phyloP scores from a whole-genome alignment of 441 rosid genomes.

The Biscutella laevigata region DNA sequence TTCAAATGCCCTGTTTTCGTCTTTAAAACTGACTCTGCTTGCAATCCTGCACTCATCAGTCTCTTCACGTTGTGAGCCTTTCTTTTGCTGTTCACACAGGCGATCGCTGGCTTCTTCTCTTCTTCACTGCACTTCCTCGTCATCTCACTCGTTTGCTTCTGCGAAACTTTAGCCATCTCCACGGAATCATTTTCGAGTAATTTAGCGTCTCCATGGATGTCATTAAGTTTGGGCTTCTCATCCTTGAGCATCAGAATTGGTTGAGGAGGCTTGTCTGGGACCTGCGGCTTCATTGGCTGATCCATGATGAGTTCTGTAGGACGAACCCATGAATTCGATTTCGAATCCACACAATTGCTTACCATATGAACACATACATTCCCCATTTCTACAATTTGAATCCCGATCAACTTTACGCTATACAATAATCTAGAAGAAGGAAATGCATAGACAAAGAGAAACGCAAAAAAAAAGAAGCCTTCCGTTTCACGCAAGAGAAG shows the following conservation, averaged over 20 bases:
- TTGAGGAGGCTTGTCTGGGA: slow-evolving; percentile 24
- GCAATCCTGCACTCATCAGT: slow-evolving; percentile 37
- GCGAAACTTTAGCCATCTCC: slow-evolving; percentile 17
- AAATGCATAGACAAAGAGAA: background rate
- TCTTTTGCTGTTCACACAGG: slow-evolving; percentile 21
- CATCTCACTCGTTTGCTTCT: slow-evolving; percentile 20
- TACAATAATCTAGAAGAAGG: background rate
- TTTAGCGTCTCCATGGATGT: slow-evolving; percentile 17
- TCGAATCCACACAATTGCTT: slow-evolving; percentile 43
- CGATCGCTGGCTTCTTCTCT: slow-evolving; percentile 11
- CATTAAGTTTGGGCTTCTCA: slow-evolving; percentile 22
- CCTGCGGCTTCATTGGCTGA: slow-evolving; percentile 23
- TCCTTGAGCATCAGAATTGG: slow-evolving; percentile 39
- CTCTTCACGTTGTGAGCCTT: slow-evolving; percentile 38
- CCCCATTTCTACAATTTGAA: slow-evolving; percentile 20
- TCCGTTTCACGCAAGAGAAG: slow-evolving; percentile 23
- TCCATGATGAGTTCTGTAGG: slow-evolving; percentile 27
- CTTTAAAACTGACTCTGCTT: slow-evolving; percentile 37
- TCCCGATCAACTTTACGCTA: slow-evolving; percentile 3
- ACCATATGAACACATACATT: slow-evolving; percentile 41
- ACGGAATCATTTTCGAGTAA: too few relatives aligned
- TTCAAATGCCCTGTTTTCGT: slow-evolving; percentile 48
- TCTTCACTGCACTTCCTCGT: slow-evolving; percentile 10
- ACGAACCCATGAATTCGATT: slow-evolving; percentile 39
- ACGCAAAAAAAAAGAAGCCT: background rate